Conservation (phyloP, 768 basidiomycete genomes). For the Scleroderma bovista region DNA sequence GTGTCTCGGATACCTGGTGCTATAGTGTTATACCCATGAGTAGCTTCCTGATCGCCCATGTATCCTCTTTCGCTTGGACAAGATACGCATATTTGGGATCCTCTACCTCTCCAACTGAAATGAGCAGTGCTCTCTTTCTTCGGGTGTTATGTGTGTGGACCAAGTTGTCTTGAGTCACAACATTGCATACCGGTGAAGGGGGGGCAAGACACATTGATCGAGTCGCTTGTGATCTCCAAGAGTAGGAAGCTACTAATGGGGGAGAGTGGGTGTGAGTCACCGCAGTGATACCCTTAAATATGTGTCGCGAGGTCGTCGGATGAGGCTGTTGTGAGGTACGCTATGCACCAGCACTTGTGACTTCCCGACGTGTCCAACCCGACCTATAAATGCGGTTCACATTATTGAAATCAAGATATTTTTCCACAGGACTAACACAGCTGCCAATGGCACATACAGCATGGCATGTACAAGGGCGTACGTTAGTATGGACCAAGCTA, state of each 20-base stretch:
- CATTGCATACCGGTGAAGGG: neutral
- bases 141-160: neutral
- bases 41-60: conserved; percentile 8
- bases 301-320: too few relatives aligned
- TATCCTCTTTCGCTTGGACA: conserved; percentile 11
- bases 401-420: neutral
- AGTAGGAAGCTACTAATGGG: too few relatives aligned
- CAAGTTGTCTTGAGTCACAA: neutral
- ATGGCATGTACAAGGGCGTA: conserved; percentile 1
- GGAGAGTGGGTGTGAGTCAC: too few relatives aligned
- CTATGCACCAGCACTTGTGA: too few relatives aligned
- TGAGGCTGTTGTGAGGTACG: too few relatives aligned
- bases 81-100: conserved; percentile 1
- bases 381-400: too few relatives aligned
- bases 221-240: too few relatives aligned
- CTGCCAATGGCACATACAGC: neutral
- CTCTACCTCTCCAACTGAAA: conserved; percentile 12
- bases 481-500: too few relatives aligned
- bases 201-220: too few relatives aligned
- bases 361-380: too few relatives aligned
- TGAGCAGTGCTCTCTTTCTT: conserved; percentile 19
- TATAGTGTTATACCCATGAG: conserved; percentile 15
- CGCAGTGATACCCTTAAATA: too few relatives aligned
- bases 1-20: too few relatives aligned
- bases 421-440: neutral